Base-by-base conservation (phyloP, 2,329 filamentous ascomycete species). In the Aspergillus quadricinctus region DNA sequence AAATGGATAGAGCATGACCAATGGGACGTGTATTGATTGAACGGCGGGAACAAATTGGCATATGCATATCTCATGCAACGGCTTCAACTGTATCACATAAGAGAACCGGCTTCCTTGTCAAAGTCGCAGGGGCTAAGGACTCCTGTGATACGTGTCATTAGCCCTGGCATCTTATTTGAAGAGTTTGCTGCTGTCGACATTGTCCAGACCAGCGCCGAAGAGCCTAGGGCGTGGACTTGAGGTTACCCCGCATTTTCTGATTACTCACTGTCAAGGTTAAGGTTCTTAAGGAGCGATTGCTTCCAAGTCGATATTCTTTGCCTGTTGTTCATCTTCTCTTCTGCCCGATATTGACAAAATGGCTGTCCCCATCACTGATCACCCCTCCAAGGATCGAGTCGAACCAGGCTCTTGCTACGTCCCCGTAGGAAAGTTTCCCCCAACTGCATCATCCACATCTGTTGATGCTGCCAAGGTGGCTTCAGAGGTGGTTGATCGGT, bases 351-450 rank as follows among this genome's bases (percentile, higher is more conserved):
- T 7, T 11, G 21, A 11, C 43, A 46, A 46, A 23, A 46, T 46
- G 43, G 27, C 43, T 6, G 21, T 46, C 5, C 43, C 31, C n/a
- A 35, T 8, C 14, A 62, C 57, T 46, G 35, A 41, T 17, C 48
- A 67, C 29, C 63, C 61, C 5, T 79, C 78, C 1, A 72, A 72
- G 57, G 69, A 79, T 48, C 74, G 78, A 21, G 69, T 76, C 45
- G 75, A 77, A 63, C 77, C 80, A 0, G 84, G 83, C 52, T 86
- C 83, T 0, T 67, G 80, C 66, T 85, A 86, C 64, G 75, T 77
- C 21, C 71, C 76, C 1, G 58, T 79, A 1, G 74, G 73, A 23
- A 60, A 66, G 53, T 79, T 78, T 69, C 80, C 80, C 4, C 56
- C 61, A 50, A 73, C 75, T 0, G 64, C 67, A 48, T 64, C 70